Base-by-base conservation (phyloP, 2,329 filamentous ascomycete species). In the Fusarium newnesense region DNA sequence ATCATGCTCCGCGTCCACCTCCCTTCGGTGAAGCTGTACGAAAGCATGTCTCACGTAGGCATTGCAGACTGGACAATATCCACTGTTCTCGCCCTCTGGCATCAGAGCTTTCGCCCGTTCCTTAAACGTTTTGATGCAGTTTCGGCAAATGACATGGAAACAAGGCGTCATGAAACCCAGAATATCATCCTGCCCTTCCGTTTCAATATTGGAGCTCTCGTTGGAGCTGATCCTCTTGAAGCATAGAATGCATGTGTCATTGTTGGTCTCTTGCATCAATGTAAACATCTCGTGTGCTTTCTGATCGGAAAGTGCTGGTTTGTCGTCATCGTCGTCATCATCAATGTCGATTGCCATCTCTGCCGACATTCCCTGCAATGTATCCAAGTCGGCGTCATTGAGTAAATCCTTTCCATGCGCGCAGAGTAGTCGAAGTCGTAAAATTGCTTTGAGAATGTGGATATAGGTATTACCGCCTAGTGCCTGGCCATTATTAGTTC, bases 371-470 rank as follows among this genome's bases (percentile, higher is more conserved):
- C 95, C 96, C 79, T 95, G 92, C 57, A 96, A 90, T 7, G 93
- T 87, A 74, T 92, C 91, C 50, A 97, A 85, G 77, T 98, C 96
- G 26, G 96, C 92, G 40, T 95, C 91, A 64, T 91, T 94, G 6
- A 99, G 87, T 12, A 99, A 88, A 68, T 98, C 96, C 73, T 93
- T 93, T n/a, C 96, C 96, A 80, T 98, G 96, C 2, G 95, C 96
- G 79, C 95, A 98, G 58, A 98, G 93, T 44, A 97, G 87, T 15
- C 96, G 93, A 24, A 99, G 89, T 36, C 96, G 92, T 74, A 97
- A 88, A 78, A 99, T 97, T 9, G 94, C 94, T 73, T 96, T 95
- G 69, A 99, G 84, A 52, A 99, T 96, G 76, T 97, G 94, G 52
- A 96, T 95, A 79, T 97, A 98, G n/a, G 93, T 93, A 75, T 92